Evolutionary conservation across 169 alveolate species (phyloP), one percentile per base, ranked within the genome.

Genomic region (Perkinsus olseni): DNA sequence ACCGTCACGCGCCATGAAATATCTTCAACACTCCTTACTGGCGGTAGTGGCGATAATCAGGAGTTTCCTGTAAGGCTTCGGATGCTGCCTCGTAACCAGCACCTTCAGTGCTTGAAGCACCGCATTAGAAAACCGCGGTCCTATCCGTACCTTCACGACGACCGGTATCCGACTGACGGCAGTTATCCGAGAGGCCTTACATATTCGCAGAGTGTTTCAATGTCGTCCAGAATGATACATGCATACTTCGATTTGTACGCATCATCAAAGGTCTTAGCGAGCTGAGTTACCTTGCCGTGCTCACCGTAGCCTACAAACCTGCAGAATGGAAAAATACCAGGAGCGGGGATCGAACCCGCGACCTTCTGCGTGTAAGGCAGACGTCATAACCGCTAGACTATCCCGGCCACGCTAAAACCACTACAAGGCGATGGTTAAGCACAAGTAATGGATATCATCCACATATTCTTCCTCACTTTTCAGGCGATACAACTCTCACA

Each of bases 21-120:
- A 40, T 36, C 11, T 6, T 28, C 38, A 20, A 92, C 38, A 97
- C 38, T 95, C 97, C 38, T 95, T 96, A 91, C 97, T 98, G 0
- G 99, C 97, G 36, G 99, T 98, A 34, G 99, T 99, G 92, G 99
- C 99, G 37, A 99, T 97, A 45, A 99, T 97, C 82, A 99, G 95
- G 48, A 99, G 96, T 92, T 98, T 97, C 92, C 98, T 97, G 38
- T 98, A 97, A 50, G 97, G 97, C 93, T 98, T 98, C 62, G 98
- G 98, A 24, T 99, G 99, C 62, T 97, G 96, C 97, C 98, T 99
- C 94, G 99, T 99, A 62, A 98, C 97, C 90, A 98, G 95, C 28
- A 99, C 98, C 94, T 98, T 96, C 39, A 99, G 96, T 20, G 99
- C 98, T 96, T 99, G 99, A 45, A 99, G 95, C 1, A 99, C 97